Evolutionary conservation across 2,329 filamentous ascomycete species (phyloP).

Genomic region (Drechslerella dactyloides): DNA sequence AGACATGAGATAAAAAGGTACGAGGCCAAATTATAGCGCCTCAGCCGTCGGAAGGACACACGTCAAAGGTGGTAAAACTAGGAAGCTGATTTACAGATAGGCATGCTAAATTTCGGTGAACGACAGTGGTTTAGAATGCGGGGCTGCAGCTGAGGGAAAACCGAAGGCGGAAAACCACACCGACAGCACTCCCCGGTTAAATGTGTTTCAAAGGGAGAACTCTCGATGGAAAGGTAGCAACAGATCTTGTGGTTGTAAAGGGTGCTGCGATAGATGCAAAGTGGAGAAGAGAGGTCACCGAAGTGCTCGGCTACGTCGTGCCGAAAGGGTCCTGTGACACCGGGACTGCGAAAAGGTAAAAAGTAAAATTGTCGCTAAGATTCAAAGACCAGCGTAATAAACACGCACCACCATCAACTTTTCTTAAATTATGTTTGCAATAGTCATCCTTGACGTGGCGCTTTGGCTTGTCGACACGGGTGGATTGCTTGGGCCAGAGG

Average conservation of each 20-base stretch:
- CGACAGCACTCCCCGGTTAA: constrained; percentile 46
- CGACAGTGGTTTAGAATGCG: constrained; percentile 32
- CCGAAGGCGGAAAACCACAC: constrained; percentile 28
- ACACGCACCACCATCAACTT: constrained; percentile 16
- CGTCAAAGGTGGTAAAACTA: constrained; percentile 14
- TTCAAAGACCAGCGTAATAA: constrained; percentile 10
- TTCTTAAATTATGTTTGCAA: constrained; percentile 50
- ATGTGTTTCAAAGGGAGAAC: constrained; percentile 44
- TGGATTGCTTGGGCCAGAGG: constrained; percentile 18
- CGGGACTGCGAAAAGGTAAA: constrained; percentile 32
- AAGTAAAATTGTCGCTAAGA: constrained; percentile 38
- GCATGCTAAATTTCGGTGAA: constrained; percentile 45
- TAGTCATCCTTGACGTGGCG: constrained; percentile 50
- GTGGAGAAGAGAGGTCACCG: constrained; percentile 36
- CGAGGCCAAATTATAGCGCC: constrained; percentile 32
- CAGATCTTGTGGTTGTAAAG: constrained; percentile 24
- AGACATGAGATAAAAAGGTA: constrained; percentile 37
- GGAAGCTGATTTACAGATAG: constrained; percentile 48
- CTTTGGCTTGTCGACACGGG: constrained; percentile 15
- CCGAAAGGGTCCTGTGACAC: constrained; percentile 47
- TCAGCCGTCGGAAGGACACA: constrained; percentile 18
- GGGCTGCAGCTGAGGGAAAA: constrained; percentile 25
- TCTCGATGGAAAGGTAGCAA: constrained; percentile 28
- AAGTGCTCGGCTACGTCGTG: constrained; percentile 46
- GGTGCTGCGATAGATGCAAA: constrained; percentile 46